Base-by-base conservation (phyloP, 495 filamentous ascomycete species). In the Neurospora sp. region DNA sequence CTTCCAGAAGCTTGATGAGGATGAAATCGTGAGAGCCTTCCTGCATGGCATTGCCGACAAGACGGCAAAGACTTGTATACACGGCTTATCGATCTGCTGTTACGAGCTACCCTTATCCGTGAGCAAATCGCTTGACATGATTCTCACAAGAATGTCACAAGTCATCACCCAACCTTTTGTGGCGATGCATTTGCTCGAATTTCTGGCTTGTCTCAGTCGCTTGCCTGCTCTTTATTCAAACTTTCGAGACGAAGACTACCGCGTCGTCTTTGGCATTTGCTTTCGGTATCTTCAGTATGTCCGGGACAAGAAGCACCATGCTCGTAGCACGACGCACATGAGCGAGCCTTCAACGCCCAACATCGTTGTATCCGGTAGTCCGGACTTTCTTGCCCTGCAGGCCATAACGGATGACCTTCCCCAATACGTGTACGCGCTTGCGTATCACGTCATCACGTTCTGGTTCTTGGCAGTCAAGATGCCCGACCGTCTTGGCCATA, bases 371-470 rank as follows among this genome's bases (percentile, higher is more conserved):
- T 66, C 75, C 8, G 72, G 66, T 31, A 73, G 75, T 3, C 35
- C 70, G 20, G 71, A 80, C 0, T 42, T 75, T 0, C 39, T 73
- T 31, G 76, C 75, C 12, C 82, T 80, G 69, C 83, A 81, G 44
- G 82, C 79, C 71, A 75, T 81, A 22, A 81, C 84, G 7, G 87
- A 89, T 68, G 92, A 93, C 76, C 85, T 95, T 10, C 92, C 93
- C 1, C 93, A 94, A 79, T 99, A 99, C 79, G 93, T 98, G 39
- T 94, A 94, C 78, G 91, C 93, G 1, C 84, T 98, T 35, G 94
- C 96, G 7, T 97, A 97, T 79, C 94, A 98, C 80, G 94, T 97
- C 76, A 93, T 98, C 75, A 92, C 93, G 3, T 97, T 97, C 76
- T 99, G 96, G 96, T 98, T 97, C 79, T 83, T 98, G 70, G 91